Conservation (phyloP, 768 basidiomycete species). For the Heimioporus sp. region DNA sequence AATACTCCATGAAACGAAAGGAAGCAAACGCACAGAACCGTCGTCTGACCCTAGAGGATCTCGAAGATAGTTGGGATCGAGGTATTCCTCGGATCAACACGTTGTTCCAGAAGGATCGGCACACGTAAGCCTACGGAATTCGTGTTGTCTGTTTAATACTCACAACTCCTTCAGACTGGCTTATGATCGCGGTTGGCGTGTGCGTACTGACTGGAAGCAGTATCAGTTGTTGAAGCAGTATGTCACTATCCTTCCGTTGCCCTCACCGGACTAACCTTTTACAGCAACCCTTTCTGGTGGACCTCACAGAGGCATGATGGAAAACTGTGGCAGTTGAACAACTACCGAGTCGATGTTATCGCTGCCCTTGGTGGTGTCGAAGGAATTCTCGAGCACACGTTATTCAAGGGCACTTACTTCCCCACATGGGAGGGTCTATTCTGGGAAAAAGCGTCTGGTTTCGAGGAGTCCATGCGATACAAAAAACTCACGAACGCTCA, state of each 20-base stretch:
- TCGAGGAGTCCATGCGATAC: slow-evolving; percentile 95
- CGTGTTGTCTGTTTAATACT: neutral
- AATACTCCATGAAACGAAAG: slow-evolving; percentile 99
- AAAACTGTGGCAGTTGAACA: slow-evolving; percentile 96
- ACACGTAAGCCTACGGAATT: slow-evolving; percentile 55
- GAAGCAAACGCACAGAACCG: slow-evolving; percentile 99
- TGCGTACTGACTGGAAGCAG: slow-evolving; percentile 97
- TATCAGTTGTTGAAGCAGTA: slow-evolving; percentile 91
- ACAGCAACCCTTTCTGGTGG: slow-evolving; percentile 98
- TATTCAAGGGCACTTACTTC: slow-evolving; percentile 98
- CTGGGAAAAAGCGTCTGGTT: slow-evolving; percentile 98
- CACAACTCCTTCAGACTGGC: slow-evolving; percentile 56
- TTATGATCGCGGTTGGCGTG: slow-evolving; percentile 99
- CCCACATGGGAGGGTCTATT: slow-evolving; percentile 98
- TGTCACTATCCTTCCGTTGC: slow-evolving; percentile 24
- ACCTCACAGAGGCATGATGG: slow-evolving; percentile 96
- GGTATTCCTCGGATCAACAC: slow-evolving; percentile 99
- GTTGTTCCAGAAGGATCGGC: slow-evolving; percentile 97
- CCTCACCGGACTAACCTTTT: slow-evolving; percentile 10
- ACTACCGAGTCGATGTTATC: slow-evolving; percentile 98
- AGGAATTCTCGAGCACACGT: slow-evolving; percentile 92
- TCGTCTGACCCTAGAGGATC: slow-evolving; percentile 92
- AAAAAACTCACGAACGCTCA: slow-evolving; percentile 98
- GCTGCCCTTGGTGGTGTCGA: slow-evolving; percentile 97
- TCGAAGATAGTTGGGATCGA: slow-evolving; percentile 98